Evolutionary conservation across 2,329 filamentous ascomycete species (phyloP), one percentile per base, ranked within the genome.

Genomic region (Phyllachora maydis): DNA sequence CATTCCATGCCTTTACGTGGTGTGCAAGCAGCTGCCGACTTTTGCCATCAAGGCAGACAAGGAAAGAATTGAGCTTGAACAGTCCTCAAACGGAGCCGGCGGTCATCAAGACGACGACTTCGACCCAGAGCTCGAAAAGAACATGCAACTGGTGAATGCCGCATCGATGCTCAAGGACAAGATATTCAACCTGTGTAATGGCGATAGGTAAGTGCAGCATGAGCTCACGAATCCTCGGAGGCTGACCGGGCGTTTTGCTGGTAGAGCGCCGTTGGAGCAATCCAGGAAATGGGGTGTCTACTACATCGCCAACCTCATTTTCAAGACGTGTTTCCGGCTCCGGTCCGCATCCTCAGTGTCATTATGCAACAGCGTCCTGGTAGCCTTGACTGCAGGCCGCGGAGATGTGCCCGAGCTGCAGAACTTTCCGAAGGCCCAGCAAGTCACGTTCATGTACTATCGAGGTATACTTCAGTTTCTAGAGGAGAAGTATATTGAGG

Each of bases 281-380:
- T 93, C 85, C 6, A 70, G 88, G 26, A 98, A 95, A 64, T 98
- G 88, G 88, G 90, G 81, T 5, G 77, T 92, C 22, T 98, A 98
- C 53, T 83, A 82, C 45, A 73, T 85, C 33, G 81, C 83, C 40
- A 95, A 92, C 42, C 62, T 98, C 6, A 59, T 93, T 9, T 98
- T 98, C 65, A 95, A 95, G 50, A 95, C 83, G 2, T 93, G 95
- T 47, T 98, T 98, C 56, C 90, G 79, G 54, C 58, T 95, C 32
- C 92, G 91, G 49, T 78, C 76, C 16, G 74, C 90, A 27, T 71
- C 69, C n/a, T 78, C 76, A 16, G 74, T 90, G 27, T 71, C 69
- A n/a, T 56, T 95, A 11, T 91, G 74, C 11, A 82, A 88, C 43
- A 93, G 88, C 34, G 73, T 95, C 23, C 57, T 98, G 22, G 78